Evolutionary conservation across 306 rosid genomes (phyloP).

Genomic region (Oemleria cerasiformis): DNA sequence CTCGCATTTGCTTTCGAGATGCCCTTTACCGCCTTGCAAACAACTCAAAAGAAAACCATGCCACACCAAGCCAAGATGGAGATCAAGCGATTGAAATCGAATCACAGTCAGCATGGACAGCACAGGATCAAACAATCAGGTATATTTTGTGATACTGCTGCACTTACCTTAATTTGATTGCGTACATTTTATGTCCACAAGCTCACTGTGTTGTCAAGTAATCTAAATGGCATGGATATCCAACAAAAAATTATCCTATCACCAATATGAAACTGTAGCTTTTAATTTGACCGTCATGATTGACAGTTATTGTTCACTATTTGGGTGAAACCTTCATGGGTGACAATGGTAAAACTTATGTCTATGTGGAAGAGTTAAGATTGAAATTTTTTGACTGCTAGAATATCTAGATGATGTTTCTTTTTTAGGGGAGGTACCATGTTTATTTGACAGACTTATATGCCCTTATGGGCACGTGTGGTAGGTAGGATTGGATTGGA

Average conservation of each 20-base stretch:
- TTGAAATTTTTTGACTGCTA: not conserved
- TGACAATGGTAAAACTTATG: not conserved
- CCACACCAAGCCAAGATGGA: constrained; percentile 28
- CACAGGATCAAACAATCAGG: constrained; percentile 40
- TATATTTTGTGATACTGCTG: constrained; percentile 6
- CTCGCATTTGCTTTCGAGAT: constrained; percentile 69
- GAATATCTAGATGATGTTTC: not conserved
- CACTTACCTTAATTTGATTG: not conserved
- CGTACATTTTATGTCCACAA: not conserved
- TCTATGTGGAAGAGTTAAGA: not conserved
- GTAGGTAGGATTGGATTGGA: too few species aligned
- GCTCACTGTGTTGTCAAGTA: not conserved
- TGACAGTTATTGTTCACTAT: too few species aligned
- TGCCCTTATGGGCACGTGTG: not conserved
- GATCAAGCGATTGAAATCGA: constrained; percentile 19
- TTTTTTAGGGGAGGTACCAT: not conserved
- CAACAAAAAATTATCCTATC: too few species aligned
- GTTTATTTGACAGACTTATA: too few species aligned
- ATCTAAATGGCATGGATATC: too few species aligned
- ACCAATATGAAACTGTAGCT: too few species aligned
- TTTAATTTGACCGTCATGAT: too few species aligned
- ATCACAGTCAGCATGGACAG: constrained; percentile 18
- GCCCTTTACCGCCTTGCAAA: constrained; percentile 75
- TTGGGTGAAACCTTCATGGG: not conserved
- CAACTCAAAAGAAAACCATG: constrained; percentile 39